Conservation (phyloP, 2,329 filamentous ascomycete species). For the Cladophialophora psammophila region DNA sequence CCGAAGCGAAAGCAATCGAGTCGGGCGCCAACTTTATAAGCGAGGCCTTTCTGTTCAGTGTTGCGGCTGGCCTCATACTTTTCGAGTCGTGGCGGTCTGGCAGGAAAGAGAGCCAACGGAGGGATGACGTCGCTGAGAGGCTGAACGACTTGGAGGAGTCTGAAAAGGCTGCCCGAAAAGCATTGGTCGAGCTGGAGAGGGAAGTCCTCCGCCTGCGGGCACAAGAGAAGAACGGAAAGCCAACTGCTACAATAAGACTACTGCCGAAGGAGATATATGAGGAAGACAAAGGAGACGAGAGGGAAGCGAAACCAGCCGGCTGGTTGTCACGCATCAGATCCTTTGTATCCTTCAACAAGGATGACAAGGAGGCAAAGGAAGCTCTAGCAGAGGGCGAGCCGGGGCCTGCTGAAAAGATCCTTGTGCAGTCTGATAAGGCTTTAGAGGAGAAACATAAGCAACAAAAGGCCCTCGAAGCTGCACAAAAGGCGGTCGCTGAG, state of each 20-base stretch:
- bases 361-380: constrained; percentile 45
- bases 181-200: constrained; percentile 55
- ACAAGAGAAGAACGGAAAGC: constrained; percentile 44
- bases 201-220: constrained; percentile 53
- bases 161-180: constrained; percentile 50
- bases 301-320: constrained; percentile 41
- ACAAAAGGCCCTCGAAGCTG: constrained; percentile 33
- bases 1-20: constrained; percentile 73
- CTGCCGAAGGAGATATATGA: constrained; percentile 53
- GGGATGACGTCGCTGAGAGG: constrained; percentile 67
- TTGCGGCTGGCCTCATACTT: constrained; percentile 68
- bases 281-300: constrained; percentile 43
- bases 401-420: constrained; percentile 40
- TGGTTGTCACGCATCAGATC: constrained; percentile 48
- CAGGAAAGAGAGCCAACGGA: constrained; percentile 65
- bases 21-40: constrained; percentile 73
- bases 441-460: constrained; percentile 41
- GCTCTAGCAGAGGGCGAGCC: constrained; percentile 41
- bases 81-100: constrained; percentile 68
- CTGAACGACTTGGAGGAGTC: constrained; percentile 64
- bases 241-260: constrained; percentile 45
- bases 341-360: constrained; percentile 44
- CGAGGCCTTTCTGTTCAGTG: constrained; percentile 70
- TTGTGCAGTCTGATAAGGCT: constrained; percentile 45
- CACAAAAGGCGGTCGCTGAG: constrained; percentile 2